Evolutionary conservation across 2,329 filamentous ascomycete species (phyloP).

Genomic region (Monosporascus sp.): DNA sequence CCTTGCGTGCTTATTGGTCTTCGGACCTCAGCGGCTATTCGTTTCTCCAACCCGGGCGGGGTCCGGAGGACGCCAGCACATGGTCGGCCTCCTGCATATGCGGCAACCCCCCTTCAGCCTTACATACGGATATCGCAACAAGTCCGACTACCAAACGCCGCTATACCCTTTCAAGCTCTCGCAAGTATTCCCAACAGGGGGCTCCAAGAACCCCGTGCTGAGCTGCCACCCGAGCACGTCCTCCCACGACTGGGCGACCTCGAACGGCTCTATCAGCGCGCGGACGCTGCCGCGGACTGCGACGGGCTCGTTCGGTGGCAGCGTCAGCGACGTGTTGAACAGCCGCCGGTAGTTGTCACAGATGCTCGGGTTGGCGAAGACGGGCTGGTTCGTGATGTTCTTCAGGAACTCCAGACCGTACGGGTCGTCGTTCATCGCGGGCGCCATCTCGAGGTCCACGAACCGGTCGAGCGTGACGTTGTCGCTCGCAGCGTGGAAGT

Average conservation of each 20-base stretch:
- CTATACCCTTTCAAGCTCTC: background rate
- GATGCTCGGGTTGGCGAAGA: conserved; percentile 32
- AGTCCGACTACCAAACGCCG: background rate
- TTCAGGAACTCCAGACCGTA: conserved; percentile 39
- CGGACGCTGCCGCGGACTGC: conserved; percentile 19
- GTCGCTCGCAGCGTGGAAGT: conserved; percentile 16
- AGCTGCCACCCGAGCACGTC: conserved; percentile 19
- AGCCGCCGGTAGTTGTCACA: conserved; percentile 42
- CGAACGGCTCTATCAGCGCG: conserved; percentile 23
- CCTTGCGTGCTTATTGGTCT: too few relatives aligned
- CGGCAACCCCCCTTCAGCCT: background rate
- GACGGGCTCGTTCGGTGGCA: conserved; percentile 20
- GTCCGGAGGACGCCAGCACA: too few relatives aligned
- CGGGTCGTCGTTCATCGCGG: conserved; percentile 10
- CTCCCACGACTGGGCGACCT: conserved; percentile 5
- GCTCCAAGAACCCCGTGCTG: conserved; percentile 21
- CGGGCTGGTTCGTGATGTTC: conserved; percentile 52
- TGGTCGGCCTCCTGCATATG: too few relatives aligned
- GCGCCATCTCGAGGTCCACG: conserved; percentile 22
- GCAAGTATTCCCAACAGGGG: conserved; percentile 1
- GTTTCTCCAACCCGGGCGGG: too few relatives aligned
- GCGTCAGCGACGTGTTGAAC: conserved; percentile 41
- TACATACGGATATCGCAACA: background rate
- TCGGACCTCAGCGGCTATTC: too few relatives aligned
- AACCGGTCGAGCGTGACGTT: conserved; percentile 17